phyloP scores from a whole-genome alignment of 2,329 filamentous ascomycete species.

The Alternaria sp. region DNA sequence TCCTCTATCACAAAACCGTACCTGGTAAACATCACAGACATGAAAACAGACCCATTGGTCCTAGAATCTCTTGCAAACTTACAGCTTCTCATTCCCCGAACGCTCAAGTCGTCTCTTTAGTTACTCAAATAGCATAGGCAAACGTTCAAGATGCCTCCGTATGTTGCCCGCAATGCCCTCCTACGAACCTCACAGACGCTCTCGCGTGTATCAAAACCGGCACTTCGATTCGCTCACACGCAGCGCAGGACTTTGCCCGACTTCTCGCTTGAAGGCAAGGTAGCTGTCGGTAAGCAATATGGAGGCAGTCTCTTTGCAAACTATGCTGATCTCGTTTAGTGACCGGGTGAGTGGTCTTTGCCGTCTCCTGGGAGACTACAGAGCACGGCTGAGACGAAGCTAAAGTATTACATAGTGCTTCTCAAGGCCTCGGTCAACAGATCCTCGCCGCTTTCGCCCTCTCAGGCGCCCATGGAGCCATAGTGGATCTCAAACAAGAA shows the following conservation, averaged over 20 bases:
- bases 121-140: background rate
- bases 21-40: background rate
- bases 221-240: slow-evolving; percentile 19
- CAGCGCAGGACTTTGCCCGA: slow-evolving; percentile 22
- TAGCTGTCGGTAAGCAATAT: slow-evolving; percentile 20
- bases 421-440: slow-evolving; percentile 42
- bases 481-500: slow-evolving; percentile 40
- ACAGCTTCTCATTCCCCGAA: background rate
- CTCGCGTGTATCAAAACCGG: background rate
- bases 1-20: slow-evolving; percentile 7
- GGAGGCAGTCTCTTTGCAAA: background rate
- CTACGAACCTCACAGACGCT: slow-evolving; percentile 11
- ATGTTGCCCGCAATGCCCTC: slow-evolving; percentile 12
- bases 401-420: slow-evolving; percentile 22
- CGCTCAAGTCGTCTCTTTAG: background rate
- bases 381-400: background rate
- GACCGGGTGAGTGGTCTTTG: slow-evolving; percentile 2
- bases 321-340: background rate
- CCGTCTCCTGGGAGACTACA: background rate
- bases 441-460: slow-evolving; percentile 43
- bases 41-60: background rate
- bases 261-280: slow-evolving; percentile 26
- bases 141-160: slow-evolving; percentile 21
- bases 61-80: background rate
- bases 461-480: slow-evolving; percentile 43